Evolutionary conservation across 768 basidiomycete species (phyloP).

Genomic region (Mycena sanguinolenta): DNA sequence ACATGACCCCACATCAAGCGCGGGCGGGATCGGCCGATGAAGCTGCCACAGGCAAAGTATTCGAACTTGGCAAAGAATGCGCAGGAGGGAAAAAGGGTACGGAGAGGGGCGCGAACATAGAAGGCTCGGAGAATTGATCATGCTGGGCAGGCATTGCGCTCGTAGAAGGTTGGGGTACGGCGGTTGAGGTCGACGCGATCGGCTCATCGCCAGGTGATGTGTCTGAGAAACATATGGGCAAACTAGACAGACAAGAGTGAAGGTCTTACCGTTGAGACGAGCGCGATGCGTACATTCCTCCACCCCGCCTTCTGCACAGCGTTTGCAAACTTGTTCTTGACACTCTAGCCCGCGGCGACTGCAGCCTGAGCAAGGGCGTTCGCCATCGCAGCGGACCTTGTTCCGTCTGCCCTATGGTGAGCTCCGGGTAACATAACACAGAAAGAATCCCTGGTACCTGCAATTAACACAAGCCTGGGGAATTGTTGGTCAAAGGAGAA

Average conservation of each 20-base stretch:
- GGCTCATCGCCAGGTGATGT: background rate
- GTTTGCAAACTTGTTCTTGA: slow-evolving; percentile 24
- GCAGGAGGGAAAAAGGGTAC: background rate
- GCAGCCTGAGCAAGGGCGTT: slow-evolving; percentile 19
- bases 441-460: slow-evolving; percentile 48
- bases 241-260: background rate
- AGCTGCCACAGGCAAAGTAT: background rate
- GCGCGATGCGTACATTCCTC: slow-evolving; percentile 17
- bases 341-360: slow-evolving; percentile 3
- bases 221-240: background rate
- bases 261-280: background rate
- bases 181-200: slow-evolving; percentile 7
- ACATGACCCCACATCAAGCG: background rate
- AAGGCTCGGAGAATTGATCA: slow-evolving; percentile 2
- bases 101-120: slow-evolving; percentile 15
- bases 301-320: slow-evolving; percentile 7
- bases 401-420: slow-evolving; percentile 59
- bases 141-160: background rate
- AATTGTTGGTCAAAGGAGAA: slow-evolving; percentile 28
- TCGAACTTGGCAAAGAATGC: background rate
- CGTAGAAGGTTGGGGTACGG: background rate
- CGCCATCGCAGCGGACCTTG: slow-evolving; percentile 73
- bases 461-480: slow-evolving; percentile 69
- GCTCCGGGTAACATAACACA: slow-evolving; percentile 11
- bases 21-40: background rate